Evolutionary conservation across 495 filamentous ascomycete genomes (phyloP), one percentile per base, ranked within the genome.

Genomic region (Recurvomyces mirabilis): DNA sequence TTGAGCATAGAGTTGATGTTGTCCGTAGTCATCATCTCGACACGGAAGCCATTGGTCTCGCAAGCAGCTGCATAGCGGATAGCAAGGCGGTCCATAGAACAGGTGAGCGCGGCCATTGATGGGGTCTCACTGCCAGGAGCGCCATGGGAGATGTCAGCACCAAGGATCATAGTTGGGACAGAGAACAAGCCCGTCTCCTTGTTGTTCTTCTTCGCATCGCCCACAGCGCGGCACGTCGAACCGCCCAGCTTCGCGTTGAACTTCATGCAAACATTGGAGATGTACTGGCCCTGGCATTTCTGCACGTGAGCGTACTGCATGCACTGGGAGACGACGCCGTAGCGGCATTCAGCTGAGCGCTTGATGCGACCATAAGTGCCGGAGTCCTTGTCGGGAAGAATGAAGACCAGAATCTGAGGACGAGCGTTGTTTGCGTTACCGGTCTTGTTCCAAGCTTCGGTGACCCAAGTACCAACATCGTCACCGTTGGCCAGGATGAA

Each of bases 171-270:
- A 0, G 82, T 85, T 1, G 73, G 66, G 1, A 29, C 25, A 5
- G 21, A 44, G 47, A 57, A 52, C 17, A 37, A 31, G n/a, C 54
- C 54, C 1, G 15, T 43, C 4, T 41, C 35, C 13, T 43, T 39
- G 33, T 18, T 26, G 26, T 42, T 50, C 34, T 51, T 56, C 28
- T 39, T 0, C n/a, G n/a, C n/a, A n/a, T n/a, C n/a, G 33, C 58
- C 60, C 30, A 70, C 47, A n/a, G 65, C 66, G 12, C 65, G 56
- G 37, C 59, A 65, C 13, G 83, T 93, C 4, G 73, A 67, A 13
- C 91, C 91, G 25, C 91, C 91, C n/a, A 94, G 75, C 65, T 95
- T 98, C 13, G 84, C 81, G 54, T 96, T 95, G 43, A 98, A 72
- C 62, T 98, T 98, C 83, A 95, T 87, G 37, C 73, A 67, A 20